Conservation (phyloP, 768 basidiomycete genomes). For the Leccinum subtestaceum region DNA sequence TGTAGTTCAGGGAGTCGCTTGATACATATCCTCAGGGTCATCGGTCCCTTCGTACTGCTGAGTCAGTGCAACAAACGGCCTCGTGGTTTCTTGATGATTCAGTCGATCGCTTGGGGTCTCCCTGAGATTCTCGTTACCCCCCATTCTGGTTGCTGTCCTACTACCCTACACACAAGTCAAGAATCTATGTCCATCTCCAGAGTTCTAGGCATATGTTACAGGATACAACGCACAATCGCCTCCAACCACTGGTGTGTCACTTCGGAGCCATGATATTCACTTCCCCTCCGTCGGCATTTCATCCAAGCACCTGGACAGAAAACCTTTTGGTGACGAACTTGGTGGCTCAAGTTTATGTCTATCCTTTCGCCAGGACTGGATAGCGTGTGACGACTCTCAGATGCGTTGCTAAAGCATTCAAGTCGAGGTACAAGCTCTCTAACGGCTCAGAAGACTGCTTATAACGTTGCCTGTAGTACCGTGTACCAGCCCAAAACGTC, state of each 20-base stretch:
- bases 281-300: background rate
- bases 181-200: background rate
- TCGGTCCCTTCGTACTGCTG: background rate
- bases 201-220: background rate
- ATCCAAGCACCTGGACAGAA: background rate
- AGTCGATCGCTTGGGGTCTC: background rate
- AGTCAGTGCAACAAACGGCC: background rate
- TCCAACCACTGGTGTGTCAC: background rate
- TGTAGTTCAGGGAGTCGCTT: too few relatives aligned
- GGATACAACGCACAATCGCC: background rate
- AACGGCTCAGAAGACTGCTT: conserved; percentile 26
- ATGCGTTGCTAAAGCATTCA: background rate
- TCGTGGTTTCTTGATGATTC: background rate
- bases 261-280: background rate
- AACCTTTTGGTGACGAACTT: background rate
- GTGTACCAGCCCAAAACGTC: conserved; percentile 18
- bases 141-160: background rate
- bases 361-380: background rate
- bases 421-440: conserved; percentile 14
- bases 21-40: background rate
- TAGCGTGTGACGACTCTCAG: background rate
- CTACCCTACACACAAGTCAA: background rate
- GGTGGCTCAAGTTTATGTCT: background rate
- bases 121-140: background rate
- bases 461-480: conserved; percentile 37